These are phyloP conservation scores for Aristolochia contorta DNA, from an alignment of 164 flowering plant species.

Conservation along the genomic window DNA sequence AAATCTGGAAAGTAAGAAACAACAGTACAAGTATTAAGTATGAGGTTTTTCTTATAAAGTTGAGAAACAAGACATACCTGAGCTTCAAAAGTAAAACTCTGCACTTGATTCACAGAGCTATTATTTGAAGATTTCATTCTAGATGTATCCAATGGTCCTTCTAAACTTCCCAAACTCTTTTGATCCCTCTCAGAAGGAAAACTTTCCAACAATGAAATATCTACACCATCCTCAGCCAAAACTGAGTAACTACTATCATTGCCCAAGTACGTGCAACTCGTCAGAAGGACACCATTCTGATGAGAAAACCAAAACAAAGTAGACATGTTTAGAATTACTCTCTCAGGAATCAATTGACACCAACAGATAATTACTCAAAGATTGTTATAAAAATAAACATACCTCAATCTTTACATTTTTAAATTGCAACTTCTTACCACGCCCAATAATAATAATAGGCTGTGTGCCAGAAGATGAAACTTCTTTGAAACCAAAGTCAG, in stretches of 20 bases:
- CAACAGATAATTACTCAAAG: neutral
- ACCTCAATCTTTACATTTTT: conserved; percentile 94
- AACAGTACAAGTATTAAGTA: neutral
- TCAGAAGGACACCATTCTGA: conserved; percentile 86
- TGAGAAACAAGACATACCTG: conserved; percentile 42
- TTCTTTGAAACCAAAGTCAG: conserved; percentile 42
- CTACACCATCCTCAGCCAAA: conserved; percentile 75
- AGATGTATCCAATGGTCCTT: conserved; percentile 24
- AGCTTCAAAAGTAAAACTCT: conserved; percentile 84
- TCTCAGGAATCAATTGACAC: neutral
- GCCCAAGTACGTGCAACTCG: conserved; percentile 67
- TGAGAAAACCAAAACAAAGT: conserved; percentile 1
- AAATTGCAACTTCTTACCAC: conserved; percentile 83
- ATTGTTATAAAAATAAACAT: conserved; percentile 2
- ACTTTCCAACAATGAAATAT: conserved; percentile 38
- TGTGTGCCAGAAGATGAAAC: conserved; percentile 18
- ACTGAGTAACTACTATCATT: conserved; percentile 82
- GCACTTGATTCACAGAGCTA: conserved; percentile 25
- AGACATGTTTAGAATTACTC: neutral
- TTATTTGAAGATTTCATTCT: conserved; percentile 14
- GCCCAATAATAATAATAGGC: conserved; percentile 77
- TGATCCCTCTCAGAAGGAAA: conserved; percentile 22
- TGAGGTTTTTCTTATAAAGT: neutral
- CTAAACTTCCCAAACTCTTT: conserved; percentile 14
- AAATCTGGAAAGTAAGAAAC: too few species aligned